These are phyloP conservation scores for Yamadazyma membranifaciens DNA, from an alignment of 1,139 yeast genomes.

Conservation along the genomic window DNA sequence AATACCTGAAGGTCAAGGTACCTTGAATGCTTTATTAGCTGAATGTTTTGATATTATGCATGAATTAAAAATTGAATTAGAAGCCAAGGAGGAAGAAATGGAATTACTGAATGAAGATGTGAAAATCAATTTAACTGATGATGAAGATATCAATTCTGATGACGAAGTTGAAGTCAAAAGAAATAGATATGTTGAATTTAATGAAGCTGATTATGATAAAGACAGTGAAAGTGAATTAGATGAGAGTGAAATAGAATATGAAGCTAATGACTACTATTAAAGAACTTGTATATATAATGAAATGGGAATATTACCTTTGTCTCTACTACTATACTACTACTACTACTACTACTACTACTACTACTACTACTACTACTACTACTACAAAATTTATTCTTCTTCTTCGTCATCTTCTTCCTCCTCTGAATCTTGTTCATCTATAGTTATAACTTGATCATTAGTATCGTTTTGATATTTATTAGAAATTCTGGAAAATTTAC, in stretches of 20 bases:
- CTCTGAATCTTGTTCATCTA: conserved; percentile 52
- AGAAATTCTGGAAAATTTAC: conserved; percentile 70
- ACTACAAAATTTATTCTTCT: conserved; percentile 3
- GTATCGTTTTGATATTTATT: conserved; percentile 56
- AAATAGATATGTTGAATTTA: conserved; percentile 42
- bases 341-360: neutral
- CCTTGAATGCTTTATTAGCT: conserved; percentile 82
- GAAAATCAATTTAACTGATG: conserved; percentile 20
- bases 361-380: conserved; percentile 1
- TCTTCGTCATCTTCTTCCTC: conserved; percentile 13
- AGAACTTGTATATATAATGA: conserved; percentile 4
- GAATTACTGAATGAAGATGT: conserved; percentile 17
- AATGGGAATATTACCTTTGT: neutral
- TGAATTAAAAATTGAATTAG: conserved; percentile 85
- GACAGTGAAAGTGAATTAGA: conserved; percentile 34
- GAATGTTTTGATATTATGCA: conserved; percentile 93
- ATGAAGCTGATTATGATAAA: conserved; percentile 49
- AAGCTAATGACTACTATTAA: conserved; percentile 47
- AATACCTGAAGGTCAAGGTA: conserved; percentile 96
- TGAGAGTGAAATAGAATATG: conserved; percentile 31
- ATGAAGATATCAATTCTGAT: conserved; percentile 31
- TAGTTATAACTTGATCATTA: conserved; percentile 50
- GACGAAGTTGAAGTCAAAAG: conserved; percentile 48
- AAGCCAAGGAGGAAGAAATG: conserved; percentile 55
- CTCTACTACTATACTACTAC: neutral